Conservation (phyloP, 2,329 filamentous ascomycete genomes). For the Ophioceras dolichostomum region DNA sequence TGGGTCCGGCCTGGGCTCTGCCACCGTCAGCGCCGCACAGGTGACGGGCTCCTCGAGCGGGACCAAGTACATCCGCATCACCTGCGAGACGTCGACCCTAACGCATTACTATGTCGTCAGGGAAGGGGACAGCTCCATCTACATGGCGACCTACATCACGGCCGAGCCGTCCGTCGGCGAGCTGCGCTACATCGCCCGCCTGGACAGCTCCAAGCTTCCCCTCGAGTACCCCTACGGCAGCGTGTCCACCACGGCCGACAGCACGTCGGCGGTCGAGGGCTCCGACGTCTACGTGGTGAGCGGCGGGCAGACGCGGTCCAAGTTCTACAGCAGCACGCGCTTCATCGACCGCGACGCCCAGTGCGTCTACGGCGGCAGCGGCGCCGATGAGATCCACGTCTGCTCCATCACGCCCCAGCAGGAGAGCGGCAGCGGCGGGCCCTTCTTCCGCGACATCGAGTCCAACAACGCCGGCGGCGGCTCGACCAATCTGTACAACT, state of each 20-base stretch:
- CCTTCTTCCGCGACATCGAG: slow-evolving; percentile 55
- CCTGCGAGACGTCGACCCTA: slow-evolving; percentile 44
- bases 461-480: slow-evolving; percentile 47
- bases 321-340: slow-evolving; percentile 58
- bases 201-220: slow-evolving; percentile 36
- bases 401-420: slow-evolving; percentile 47
- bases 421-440: slow-evolving; percentile 52
- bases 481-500: slow-evolving; percentile 49
- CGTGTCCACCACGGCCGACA: slow-evolving; percentile 41
- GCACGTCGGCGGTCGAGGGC: slow-evolving; percentile 41
- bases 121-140: slow-evolving; percentile 46
- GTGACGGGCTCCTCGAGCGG: not conserved
- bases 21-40: slow-evolving; percentile 30
- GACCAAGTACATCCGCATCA: slow-evolving; percentile 44
- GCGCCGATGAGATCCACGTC: slow-evolving; percentile 34
- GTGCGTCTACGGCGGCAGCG: slow-evolving; percentile 40
- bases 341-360: slow-evolving; percentile 57
- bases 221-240: slow-evolving; percentile 39
- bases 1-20: slow-evolving; percentile 43
- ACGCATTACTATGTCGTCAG: slow-evolving; percentile 53
- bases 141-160: slow-evolving; percentile 50
- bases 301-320: slow-evolving; percentile 52
- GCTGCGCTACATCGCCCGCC: slow-evolving; percentile 51
- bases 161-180: slow-evolving; percentile 44
- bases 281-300: slow-evolving; percentile 46